Evolutionary conservation across 1,284 basidiomycete species (phyloP).

Genomic region (Puccinia hordei): DNA sequence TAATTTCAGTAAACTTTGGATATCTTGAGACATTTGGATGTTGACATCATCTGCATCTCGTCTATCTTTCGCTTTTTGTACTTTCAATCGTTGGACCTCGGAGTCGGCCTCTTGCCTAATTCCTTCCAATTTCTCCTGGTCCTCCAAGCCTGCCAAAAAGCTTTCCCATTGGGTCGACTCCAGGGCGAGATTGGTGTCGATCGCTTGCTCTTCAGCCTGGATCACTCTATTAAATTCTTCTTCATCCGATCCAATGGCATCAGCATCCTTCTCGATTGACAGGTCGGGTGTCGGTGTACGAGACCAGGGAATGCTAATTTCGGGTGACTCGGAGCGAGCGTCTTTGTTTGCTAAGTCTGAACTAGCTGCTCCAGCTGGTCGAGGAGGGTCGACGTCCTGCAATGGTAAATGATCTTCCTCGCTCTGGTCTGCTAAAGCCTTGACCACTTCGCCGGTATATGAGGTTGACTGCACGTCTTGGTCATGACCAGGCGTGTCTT

Average conservation of each 20-base stretch:
- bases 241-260: conserved; percentile 23
- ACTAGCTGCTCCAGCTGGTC: background rate
- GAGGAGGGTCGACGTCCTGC: background rate
- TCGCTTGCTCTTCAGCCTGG: conserved; percentile 38
- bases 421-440: background rate
- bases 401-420: background rate
- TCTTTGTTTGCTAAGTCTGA: background rate
- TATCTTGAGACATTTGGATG: conserved; percentile 36
- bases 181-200: conserved; percentile 13
- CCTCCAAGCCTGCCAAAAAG: conserved; percentile 38
- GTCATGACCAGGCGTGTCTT: background rate
- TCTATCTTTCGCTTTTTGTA: conserved; percentile 38
- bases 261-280: conserved; percentile 6
- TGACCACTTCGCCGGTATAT: background rate
- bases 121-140: conserved; percentile 29
- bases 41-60: conserved; percentile 48
- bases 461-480: background rate
- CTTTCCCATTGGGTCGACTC: conserved; percentile 43
- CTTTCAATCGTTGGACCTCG: conserved; percentile 32
- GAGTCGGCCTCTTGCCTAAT: conserved; percentile 27
- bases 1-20: conserved; percentile 67
- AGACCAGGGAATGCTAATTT: conserved; percentile 38
- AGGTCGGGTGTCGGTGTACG: conserved; percentile 26
- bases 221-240: conserved; percentile 37
- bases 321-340: background rate